Evolutionary conservation across 129 eudicot species (phyloP), one percentile per base, ranked within the genome.

Genomic region (Artemisia annua): DNA sequence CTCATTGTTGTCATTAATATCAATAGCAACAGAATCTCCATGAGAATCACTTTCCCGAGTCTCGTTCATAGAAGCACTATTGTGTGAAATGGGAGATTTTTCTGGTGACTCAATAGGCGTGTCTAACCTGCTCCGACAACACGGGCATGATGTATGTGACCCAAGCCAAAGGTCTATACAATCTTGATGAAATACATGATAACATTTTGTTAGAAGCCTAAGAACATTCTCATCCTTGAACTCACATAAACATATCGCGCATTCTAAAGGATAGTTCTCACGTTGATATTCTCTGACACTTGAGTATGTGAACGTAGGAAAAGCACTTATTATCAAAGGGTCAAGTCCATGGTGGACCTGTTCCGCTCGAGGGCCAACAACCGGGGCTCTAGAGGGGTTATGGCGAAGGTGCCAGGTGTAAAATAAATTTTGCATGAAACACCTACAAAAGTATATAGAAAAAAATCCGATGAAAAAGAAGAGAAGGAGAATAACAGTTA

Each of bases 131-230:
- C 84, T 69, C 2, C 96, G 88, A 55, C 98, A 93, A 11, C 89
- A 95, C 0, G 98, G 96, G 62, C 98, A 93, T 0, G 98, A 82
- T 17, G 79, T 84, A 58, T 89, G 90, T 8, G 86, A 75, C 71
- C 81, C 90, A 15, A 93, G 85, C 98, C 98, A 93, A 13, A 85
- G 69, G 78, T 93, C 96, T 14, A 93, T 81, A 71, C 98, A 93
- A 30, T 89, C 96, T 82, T 87, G 88, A 58, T 89, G 98, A 53
- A 87, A 93, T 2, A 82, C 96, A 73, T 89, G 98, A 69, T 61
- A 82, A 72, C 98, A 93, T 56, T 60, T 30, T 0, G 86, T 80
- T 59, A 93, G 26, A 19, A 89, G 84, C 3, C 96, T 76, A 11
- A 93, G 91, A 1, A 76, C 46, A 19, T 83, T 85, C 0, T 74